Base-by-base conservation (phyloP, 2,329 filamentous ascomycete species). In the Calonectria naviculata region DNA sequence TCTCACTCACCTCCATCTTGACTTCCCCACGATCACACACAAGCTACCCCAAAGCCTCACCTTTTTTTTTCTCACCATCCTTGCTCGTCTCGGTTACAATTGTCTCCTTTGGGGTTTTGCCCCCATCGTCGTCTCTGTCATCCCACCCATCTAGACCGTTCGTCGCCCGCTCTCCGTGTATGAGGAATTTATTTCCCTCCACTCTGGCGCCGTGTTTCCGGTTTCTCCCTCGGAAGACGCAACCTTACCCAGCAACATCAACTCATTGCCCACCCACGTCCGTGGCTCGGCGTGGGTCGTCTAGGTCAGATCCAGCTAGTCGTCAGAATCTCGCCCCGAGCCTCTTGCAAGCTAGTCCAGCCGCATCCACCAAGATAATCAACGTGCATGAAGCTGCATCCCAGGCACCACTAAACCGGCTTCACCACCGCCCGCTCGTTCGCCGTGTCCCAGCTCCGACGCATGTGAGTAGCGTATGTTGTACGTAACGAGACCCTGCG, bases 311-410 rank as follows among this genome's bases (percentile, higher is more conserved):
- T 77, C 36, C 38, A 76, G 75, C 69, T 78, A 76, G 74, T 46
- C 71, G 46, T 66, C 64, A 65, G 67, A 60, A 65, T 56, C 65
- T 38, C 52, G 31, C n/a, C 63, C 73, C 68, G 65, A 70, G 47
- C 71, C 68, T 74, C 70, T 60, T 68, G 49, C 67, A 61, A 74
- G 54, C 70, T 74, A 66, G 60, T 63, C 63, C 54, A 49, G 56
- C 66, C 68, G 65, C 67, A 72, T 70, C 71, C 65, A 66, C 71
- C 73, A 74, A 78, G 76, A 78, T 78, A 78, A 78, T 77, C 76
- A 78, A 78, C 73, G 67, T 78, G 76, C 76, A 78, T 71, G 71
- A 72, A 73, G 67, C 63, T 74, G 72, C 74, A 76, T 77, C 72
- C 67, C 75, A 72, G 75, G 71, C 65, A 75, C 74, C 72, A 68